Evolutionary conservation across 2,329 filamentous ascomycete genomes (phyloP), one percentile per base, ranked within the genome.

Genomic region (Neobulgaria alba): DNA sequence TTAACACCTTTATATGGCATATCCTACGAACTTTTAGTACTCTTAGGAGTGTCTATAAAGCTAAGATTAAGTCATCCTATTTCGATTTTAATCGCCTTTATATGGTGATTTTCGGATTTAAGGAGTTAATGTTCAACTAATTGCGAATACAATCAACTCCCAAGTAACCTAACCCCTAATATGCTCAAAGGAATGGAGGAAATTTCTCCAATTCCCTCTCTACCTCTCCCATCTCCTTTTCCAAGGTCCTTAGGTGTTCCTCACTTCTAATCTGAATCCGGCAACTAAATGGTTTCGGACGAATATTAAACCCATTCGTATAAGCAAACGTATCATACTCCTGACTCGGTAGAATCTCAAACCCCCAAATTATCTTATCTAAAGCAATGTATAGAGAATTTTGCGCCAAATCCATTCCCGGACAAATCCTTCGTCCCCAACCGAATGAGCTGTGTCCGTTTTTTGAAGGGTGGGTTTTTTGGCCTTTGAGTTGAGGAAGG

Each of bases 341-440:
- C 45, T 50, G 23, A 8, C 33, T 47, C 10, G 52, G 43, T 17
- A 46, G 29, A 23, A 54, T 48, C 42, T 69, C 52, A 39, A 76
- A 77, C 0, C 64, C 73, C 75, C 74, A 79, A 0, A 79, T 52
- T 0, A 72, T 57, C 2, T 67, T 63, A 0, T 69, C 62, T 15
- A 72, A 65, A 10, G 56, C 63, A 5, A 74, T 58, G 48, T 69
- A 72, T 10, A 75, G 48, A 8, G 61, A 64, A 4, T 66, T 64
- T 41, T 71, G 67, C 0, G 71, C 71, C 2, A 79, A 61, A 38
- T 75, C 69, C 20, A 73, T 71, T 0, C 75, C 76, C 3, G 69
- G 73, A 54, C 76, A 80, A 32, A 77, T 66, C 17, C 75, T 63
- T 1, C 64, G 52, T 2, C 63, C 63, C 30, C 56, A 55, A 10